A percentile compares a stretch with the other conserved stretches of the same genome.
These are phyloP conservation scores for Sarocladiaceae sp. DNA, from an alignment of 2,329 filamentous ascomycete genomes.

Conservation along the genomic window DNA sequence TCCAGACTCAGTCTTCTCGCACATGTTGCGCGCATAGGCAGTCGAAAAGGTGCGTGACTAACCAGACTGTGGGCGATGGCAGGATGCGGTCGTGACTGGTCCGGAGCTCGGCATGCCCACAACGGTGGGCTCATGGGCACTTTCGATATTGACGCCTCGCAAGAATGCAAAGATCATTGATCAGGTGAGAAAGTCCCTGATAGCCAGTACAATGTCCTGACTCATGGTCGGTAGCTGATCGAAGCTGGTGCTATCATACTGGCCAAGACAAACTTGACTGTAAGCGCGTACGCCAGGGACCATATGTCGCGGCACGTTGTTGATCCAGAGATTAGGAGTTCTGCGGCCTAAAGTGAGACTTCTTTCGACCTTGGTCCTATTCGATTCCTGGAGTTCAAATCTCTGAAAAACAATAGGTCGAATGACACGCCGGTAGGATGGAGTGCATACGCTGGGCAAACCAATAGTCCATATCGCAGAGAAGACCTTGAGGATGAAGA, in stretches of 20 bases:
- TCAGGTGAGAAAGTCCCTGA: not conserved
- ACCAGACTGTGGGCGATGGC: not conserved
- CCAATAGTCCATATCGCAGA: constrained; percentile 10
- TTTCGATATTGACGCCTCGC: constrained; percentile 1
- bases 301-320: not conserved
- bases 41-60: not conserved
- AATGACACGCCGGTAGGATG: constrained; percentile 6
- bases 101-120: constrained; percentile 11
- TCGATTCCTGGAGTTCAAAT: no score
- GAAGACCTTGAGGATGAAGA: constrained; percentile 7
- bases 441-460: constrained; percentile 8
- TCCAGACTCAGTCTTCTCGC: not conserved
- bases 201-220: not conserved
- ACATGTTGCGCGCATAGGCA: not conserved
- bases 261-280: constrained; percentile 11
- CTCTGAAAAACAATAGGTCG: no score
- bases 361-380: no score
- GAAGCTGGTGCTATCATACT: constrained; percentile 10
- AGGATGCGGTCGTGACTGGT: constrained; percentile 9
- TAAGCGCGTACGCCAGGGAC: not conserved
- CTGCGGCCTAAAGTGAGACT: constrained; percentile 11
- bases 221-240: not conserved
- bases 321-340: not conserved
- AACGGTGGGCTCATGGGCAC: constrained; percentile 5
- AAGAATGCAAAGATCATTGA: constrained; percentile 9